Percentiles rank a stretch among this genome's conserved stretches.
Conservation (phyloP, 352 stramenopile species). For the Thalassiosira hispida region DNA sequence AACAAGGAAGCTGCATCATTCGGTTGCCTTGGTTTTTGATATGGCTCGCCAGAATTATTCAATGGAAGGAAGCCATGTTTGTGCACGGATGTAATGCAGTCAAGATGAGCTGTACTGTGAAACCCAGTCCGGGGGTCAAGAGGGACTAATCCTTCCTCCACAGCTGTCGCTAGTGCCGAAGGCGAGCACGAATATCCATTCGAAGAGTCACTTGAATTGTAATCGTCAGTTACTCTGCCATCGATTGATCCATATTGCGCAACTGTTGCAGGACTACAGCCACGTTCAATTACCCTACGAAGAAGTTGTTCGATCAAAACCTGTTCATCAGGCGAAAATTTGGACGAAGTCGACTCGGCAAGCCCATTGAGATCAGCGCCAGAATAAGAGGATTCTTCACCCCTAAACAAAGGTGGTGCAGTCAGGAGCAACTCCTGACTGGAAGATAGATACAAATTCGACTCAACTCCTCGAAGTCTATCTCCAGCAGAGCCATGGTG, state of each 20-base stretch:
- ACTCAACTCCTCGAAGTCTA: slow-evolving; percentile 43
- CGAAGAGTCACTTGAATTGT: slow-evolving; percentile 18
- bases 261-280: slow-evolving; percentile 56
- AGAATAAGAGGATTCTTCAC: slow-evolving; percentile 5
- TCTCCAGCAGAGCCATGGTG: slow-evolving; percentile 14
- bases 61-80: slow-evolving; percentile 75
- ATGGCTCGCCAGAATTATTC: slow-evolving; percentile 45
- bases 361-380: slow-evolving; percentile 29
- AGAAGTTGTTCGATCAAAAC: slow-evolving; percentile 77
- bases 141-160: slow-evolving; percentile 67
- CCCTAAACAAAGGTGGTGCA: slow-evolving; percentile 15
- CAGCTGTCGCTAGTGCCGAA: slow-evolving; percentile 50
- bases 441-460: slow-evolving; percentile 54
- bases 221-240: slow-evolving; percentile 23
- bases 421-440: slow-evolving; percentile 7
- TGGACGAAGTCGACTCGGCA: slow-evolving; percentile 42
- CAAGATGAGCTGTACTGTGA: slow-evolving; percentile 67
- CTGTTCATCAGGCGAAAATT: slow-evolving; percentile 75
- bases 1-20: slow-evolving; percentile 64
- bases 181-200: slow-evolving; percentile 37
- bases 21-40: slow-evolving; percentile 41
- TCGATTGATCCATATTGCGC: slow-evolving; percentile 63
- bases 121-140: slow-evolving; percentile 65
- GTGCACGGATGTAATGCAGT: slow-evolving; percentile 58
- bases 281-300: slow-evolving; percentile 67